Base-by-base conservation (phyloP, 1,284 basidiomycete species). In the Porogramme epimiltina region DNA sequence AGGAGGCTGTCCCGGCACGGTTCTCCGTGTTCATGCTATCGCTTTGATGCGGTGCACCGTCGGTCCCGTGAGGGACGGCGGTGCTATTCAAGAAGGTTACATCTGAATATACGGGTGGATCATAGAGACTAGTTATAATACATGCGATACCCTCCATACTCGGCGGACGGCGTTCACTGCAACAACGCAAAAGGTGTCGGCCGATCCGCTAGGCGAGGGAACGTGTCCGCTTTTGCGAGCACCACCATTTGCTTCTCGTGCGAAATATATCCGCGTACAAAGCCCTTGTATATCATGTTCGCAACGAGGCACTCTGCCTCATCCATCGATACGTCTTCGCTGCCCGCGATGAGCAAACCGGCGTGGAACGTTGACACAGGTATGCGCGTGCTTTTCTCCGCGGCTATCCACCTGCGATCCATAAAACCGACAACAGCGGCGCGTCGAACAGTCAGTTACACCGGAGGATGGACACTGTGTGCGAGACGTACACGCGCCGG, bases 231-330 rank as follows among this genome's bases (percentile, higher is more conserved):
- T 58, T 85, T 84, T 1, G 91, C 85, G 46, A 99, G 70, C 2
- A 99, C 96, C 2, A 98, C 89, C 79, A 89, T 93, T 72, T 93
- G 88, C 68, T 91, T 90, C 66, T 93, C 92, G 66, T 99, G 96
- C 42, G 93, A 95, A 64, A 99, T 96, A 70, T 98, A 98, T 4
- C 96, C 96, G 52, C 90, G 83, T 68, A 98, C 88, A 68, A 89
- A 93, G 3, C 92, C 93, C 74, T 90, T 91, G 73, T 88, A 93
- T 37, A 98, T 91, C 88, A 96, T 90, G 65, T 94, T 95, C 16
- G 94, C 94, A 8, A 98, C 79, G 50, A 95, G 78, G 71, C 96
- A 98, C 71, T 98, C 96, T 16, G 93, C 88, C 71, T 98, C 96
- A 56, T 92, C 92, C 47, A 75, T 61, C 18, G 73, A 65, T 28